A percentile compares a stretch with the other conserved stretches of the same genome.
Conservation (phyloP, 2,329 filamentous ascomycete genomes). For the Fusarium luffae region DNA sequence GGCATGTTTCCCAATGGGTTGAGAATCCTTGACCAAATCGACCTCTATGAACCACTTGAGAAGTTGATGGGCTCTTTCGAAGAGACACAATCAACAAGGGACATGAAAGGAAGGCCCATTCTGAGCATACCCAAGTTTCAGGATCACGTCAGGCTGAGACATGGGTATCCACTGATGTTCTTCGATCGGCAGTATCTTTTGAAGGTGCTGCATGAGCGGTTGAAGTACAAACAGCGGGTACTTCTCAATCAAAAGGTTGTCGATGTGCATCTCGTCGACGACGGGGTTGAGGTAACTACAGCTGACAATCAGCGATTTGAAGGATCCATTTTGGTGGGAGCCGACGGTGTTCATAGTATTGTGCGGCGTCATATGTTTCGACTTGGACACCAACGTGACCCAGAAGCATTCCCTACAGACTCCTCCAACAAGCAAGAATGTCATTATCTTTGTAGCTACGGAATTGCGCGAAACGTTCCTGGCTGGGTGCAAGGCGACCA, state of each 20-base stretch:
- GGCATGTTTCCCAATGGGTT: conserved; percentile 56
- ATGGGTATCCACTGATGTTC: background rate
- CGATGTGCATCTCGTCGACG: background rate
- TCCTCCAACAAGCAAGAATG: background rate
- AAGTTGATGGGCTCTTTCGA: background rate
- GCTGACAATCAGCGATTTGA: rapidly evolving
- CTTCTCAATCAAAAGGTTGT: background rate
- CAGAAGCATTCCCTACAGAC: background rate
- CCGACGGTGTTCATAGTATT: conserved; percentile 18
- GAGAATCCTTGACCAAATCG: conserved; percentile 62
- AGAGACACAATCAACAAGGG: background rate
- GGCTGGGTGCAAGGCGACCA: background rate
- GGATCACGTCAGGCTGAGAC: background rate
- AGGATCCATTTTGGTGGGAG: background rate
- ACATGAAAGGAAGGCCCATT: background rate
- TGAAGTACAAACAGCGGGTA: background rate
- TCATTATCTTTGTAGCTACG: background rate
- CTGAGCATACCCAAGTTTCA: background rate
- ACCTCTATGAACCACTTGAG: background rate
- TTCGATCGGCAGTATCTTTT: conserved; percentile 7
- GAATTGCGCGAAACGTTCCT: background rate
- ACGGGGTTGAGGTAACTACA: background rate
- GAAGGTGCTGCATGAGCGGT: background rate
- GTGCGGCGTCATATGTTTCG: background rate
- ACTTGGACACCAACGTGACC: background rate